phyloP scores from a whole-genome alignment of 1,284 basidiomycete species.

The Erythrobasidium hasegawianum region DNA sequence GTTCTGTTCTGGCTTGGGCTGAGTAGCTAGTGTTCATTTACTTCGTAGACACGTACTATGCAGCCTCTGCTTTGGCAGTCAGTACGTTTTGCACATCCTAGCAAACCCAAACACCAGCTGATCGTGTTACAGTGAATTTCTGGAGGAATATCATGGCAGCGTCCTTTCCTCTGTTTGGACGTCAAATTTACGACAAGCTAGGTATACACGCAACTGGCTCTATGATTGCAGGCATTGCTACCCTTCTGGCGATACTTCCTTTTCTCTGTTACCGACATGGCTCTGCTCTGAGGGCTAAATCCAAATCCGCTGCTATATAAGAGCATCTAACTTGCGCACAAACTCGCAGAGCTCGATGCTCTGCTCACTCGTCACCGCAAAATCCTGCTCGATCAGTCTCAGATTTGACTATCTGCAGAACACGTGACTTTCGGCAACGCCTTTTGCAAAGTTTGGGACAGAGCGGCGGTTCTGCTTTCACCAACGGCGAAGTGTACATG shows the following conservation, averaged over 20 bases:
- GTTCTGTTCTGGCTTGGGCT: too few relatives aligned
- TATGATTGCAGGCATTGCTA: not conserved
- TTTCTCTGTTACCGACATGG: not conserved
- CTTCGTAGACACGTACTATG: not conserved
- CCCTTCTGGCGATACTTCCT: not conserved
- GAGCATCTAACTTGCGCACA: too few relatives aligned
- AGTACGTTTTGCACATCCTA: not conserved
- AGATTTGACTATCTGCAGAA: too few relatives aligned
- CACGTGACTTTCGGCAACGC: too few relatives aligned
- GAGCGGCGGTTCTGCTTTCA: too few relatives aligned
- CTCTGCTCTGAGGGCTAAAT: not conserved
- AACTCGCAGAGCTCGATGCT: too few relatives aligned
- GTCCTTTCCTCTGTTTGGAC: not conserved
- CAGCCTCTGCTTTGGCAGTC: not conserved
- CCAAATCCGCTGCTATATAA: not conserved
- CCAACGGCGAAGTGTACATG: too few relatives aligned
- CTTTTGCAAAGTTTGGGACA: too few relatives aligned
- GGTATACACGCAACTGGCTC: not conserved
- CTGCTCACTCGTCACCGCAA: too few relatives aligned
- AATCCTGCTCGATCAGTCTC: too few relatives aligned
- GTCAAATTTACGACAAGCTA: not conserved
- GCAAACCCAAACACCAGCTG: not conserved
- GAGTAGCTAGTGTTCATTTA: too few relatives aligned
- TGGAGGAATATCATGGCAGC: conserved; percentile 2
- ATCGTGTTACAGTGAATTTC: not conserved